phyloP scores from a whole-genome alignment of 2,329 filamentous ascomycete genomes.

The Neospermospora avenae region DNA sequence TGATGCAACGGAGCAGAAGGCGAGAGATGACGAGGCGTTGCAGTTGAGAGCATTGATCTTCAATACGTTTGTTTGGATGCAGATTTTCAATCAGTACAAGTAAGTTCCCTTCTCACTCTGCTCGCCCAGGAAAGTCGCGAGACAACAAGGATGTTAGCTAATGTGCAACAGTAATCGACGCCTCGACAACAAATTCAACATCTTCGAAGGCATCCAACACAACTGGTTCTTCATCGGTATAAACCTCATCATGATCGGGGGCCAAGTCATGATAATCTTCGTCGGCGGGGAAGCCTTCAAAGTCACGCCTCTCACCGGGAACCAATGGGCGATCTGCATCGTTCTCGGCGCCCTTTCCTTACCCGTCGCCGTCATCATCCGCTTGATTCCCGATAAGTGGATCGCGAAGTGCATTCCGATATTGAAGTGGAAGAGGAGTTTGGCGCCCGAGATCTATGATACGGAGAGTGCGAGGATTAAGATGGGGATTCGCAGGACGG shows the following conservation, averaged over 20 bases:
- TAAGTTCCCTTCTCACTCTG: conserved; percentile 43
- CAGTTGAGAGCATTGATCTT: conserved; percentile 82
- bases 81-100: conserved; percentile 98
- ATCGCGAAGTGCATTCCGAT: conserved; percentile 31
- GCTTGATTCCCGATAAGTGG: conserved; percentile 70
- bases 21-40: conserved; percentile 39
- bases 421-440: conserved; percentile 30
- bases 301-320: conserved; percentile 54
- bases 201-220: conserved; percentile 80
- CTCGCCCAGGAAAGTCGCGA: not conserved
- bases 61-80: conserved; percentile 99
- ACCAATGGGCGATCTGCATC: conserved; percentile 85
- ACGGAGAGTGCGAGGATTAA: conserved; percentile 68
- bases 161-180: conserved; percentile 67
- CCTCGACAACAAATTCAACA: conserved; percentile 91
- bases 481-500: not conserved
- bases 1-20: conserved; percentile 25
- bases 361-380: conserved; percentile 76
- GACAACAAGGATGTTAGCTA: conserved; percentile 3
- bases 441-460: conserved; percentile 55
- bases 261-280: conserved; percentile 86
- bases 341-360: conserved; percentile 82
- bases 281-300: conserved; percentile 80
- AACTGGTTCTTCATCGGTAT: conserved; percentile 91
- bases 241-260: conserved; percentile 81